Evolutionary conservation across 2,329 filamentous ascomycete species (phyloP).

Genomic region (Bipolaris cookei): DNA sequence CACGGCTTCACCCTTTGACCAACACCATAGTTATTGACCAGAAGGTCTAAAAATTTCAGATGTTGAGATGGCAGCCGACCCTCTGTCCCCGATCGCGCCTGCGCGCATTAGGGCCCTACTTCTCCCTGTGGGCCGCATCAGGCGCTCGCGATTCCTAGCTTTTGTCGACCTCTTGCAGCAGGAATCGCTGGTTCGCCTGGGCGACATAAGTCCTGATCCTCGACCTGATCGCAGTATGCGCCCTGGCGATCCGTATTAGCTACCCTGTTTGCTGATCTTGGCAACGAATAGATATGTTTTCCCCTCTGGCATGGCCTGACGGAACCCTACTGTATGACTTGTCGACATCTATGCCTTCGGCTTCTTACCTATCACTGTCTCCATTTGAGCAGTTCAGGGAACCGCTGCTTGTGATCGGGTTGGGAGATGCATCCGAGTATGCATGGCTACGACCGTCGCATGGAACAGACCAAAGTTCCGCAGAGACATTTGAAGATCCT

Average conservation of each 20-base stretch:
- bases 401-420: conserved; percentile 79
- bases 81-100: conserved; percentile 82
- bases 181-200: conserved; percentile 81
- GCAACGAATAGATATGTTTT: conserved; percentile 79
- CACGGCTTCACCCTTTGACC: conserved; percentile 19
- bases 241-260: conserved; percentile 24
- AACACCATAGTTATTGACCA: conserved; percentile 21
- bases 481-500: conserved; percentile 17
- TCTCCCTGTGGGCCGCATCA: conserved; percentile 85
- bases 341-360: conserved; percentile 77
- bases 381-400: conserved; percentile 93
- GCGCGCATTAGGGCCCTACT: conserved; percentile 88
- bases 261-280: conserved; percentile 42
- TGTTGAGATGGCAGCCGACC: conserved; percentile 83
- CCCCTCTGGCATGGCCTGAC: conserved; percentile 82
- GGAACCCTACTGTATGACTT: conserved; percentile 90
- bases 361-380: conserved; percentile 77
- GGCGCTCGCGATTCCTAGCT: conserved; percentile 75
- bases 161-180: conserved; percentile 79
- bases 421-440: conserved; percentile 79
- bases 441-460: conserved; percentile 53
- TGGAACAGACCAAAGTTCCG: conserved; percentile 23
- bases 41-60: conserved; percentile 40
- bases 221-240: conserved; percentile 82
- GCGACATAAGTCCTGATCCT: conserved; percentile 84